Base-by-base conservation (phyloP, 1,284 basidiomycete species). In the Ustilago tritici region DNA sequence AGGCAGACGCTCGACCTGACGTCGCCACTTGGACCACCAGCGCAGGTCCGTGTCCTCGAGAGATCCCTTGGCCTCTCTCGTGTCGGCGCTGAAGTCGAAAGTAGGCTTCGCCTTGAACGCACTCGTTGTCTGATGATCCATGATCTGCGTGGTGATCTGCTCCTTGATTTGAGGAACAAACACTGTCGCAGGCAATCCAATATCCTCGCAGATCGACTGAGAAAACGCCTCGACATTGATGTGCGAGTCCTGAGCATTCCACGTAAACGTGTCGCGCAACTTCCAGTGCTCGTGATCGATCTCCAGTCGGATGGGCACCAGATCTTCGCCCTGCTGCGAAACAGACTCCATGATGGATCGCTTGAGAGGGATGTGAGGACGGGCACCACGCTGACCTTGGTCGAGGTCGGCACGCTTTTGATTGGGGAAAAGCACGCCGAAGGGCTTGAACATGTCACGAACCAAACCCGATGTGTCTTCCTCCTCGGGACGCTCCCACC, bases 201-300 rank as follows among this genome's bases (percentile, higher is more conserved):
- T 95, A 86, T 99, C 97, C 81, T 98, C 95, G 50, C 96, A 92
- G 19, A 99, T 88, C 11, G 92, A 92, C 79, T 93, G 92, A 0
- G 95, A 95, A 83, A 99, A 98, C 43, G 91, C 87, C 82, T 97
- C 94, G 2, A 95, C 93, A 0, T 93, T 93, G 41, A 97, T 91
- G 60, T 94, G 89, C 2, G 93, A 91, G 86, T 98, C 96, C 93
- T 84, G 56, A 60, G 95, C 88, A 84, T 99, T 98, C 96, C 96
- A 99, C 40, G 96, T 91, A 87, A 99, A 98, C 0, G 96, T 95
- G 86, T 99, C 96, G 43, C 95, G 91, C 89, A 98, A 91, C 87
- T 93, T 93, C 85, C 93, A 92, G 84, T 94, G 93, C 58, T 90
- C 90, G 62, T 96, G 92, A 80, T 99, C 97, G 81, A 98, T 92